Evolutionary conservation across 1,284 basidiomycete genomes (phyloP).

Genomic region (Fomitiporia mediterranea): DNA sequence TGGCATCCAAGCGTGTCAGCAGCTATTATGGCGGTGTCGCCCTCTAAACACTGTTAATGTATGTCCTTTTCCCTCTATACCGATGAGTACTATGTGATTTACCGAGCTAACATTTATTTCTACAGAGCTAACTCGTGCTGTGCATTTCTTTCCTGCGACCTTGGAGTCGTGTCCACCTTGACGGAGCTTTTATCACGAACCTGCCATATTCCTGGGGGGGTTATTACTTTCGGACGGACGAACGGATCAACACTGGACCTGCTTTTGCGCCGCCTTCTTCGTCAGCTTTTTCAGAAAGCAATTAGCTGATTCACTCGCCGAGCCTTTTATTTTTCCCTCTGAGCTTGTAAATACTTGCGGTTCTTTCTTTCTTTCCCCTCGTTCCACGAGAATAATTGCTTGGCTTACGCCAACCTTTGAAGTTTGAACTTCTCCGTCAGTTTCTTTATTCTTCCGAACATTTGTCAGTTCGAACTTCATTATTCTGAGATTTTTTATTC

Average conservation of each 20-base stretch:
- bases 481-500: too few relatives aligned
- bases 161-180: not conserved
- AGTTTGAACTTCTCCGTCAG: too few relatives aligned
- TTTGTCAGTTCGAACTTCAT: too few relatives aligned
- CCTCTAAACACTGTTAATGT: slow-evolving; percentile 1
- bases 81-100: not conserved
- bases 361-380: too few relatives aligned
- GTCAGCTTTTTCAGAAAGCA: not conserved
- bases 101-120: not conserved
- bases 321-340: not conserved
- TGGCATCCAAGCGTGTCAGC: slow-evolving; percentile 39
- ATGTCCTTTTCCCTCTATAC: too few relatives aligned
- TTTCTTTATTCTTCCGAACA: too few relatives aligned
- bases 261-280: not conserved
- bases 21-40: slow-evolving; percentile 10
- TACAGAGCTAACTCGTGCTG: not conserved
- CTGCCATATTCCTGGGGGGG: not conserved
- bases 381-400: too few relatives aligned
- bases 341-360: too few relatives aligned
- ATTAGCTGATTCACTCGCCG: not conserved
- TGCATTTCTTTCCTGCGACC: not conserved
- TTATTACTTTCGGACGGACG: not conserved
- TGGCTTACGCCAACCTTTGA: too few relatives aligned
- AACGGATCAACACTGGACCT: not conserved
- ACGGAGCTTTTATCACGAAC: not conserved